Base-by-base conservation (phyloP, 1,284 basidiomycete genomes). In the Cystobasidium slooffiae region DNA sequence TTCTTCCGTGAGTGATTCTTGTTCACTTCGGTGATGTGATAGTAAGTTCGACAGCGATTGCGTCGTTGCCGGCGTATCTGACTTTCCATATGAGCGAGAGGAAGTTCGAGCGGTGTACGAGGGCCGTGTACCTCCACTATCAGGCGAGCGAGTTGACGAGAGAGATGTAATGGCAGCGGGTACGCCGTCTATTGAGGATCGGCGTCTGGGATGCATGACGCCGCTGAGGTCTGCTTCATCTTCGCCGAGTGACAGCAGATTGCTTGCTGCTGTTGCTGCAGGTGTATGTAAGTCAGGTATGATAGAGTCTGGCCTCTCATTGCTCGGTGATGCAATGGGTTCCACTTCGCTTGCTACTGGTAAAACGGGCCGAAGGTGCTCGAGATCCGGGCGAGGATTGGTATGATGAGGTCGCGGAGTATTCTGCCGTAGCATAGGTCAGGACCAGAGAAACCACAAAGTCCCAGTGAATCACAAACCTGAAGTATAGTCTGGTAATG, bases 1-100 rank as follows among this genome's bases (percentile, higher is more conserved):
- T 80, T 92, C 90, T 5, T 85, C 85, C 0, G 89, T 86, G 55
- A 92, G 86, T 52, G 90, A 88, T 75, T 91, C 87, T 39, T 92
- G 91, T 1, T 72, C 67, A 41, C 62, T 63, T 47, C 73, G 67
- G 62, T 77, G 77, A 43, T 77, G 75, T 14, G 64, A 66, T 0
- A 76, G 44, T 2, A 76, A 67, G 18, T 65, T 67, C 1, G 69
- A 64, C 12, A 75, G 70, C 7, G 47, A 63, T 64, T 72, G 51
- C 3, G 75, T 75, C 10, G 69, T 41, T 18, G 18, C 24, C 31
- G 61, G 24, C 7, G 43, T 63, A 1, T 46, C 43, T 49, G 44
- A 46, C 14, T 59, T 59, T 5, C 56, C 56, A 41, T 31, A 31
- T 51, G 10, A 41, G 24, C 7, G 61, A 24, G 20, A 14, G 18